Percentiles rank a stretch among this genome's conserved stretches.
Evolutionary conservation across 345 rosid species (phyloP).

Genomic region (Theobroma cacao): DNA sequence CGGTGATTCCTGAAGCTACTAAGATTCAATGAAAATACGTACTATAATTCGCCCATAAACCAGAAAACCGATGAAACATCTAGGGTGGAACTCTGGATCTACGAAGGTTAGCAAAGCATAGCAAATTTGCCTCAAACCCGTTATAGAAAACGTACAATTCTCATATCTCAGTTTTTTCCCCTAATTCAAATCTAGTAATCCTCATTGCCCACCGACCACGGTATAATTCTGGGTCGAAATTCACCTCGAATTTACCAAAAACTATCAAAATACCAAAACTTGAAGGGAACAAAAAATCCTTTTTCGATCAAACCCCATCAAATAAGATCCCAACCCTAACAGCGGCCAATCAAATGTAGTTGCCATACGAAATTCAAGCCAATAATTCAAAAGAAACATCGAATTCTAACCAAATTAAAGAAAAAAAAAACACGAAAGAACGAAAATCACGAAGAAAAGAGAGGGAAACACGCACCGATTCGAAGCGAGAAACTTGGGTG

Average conservation of each 20-base stretch:
- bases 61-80: background rate
- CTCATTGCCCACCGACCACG: background rate
- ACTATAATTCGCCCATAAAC: background rate
- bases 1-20: background rate
- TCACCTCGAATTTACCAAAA: background rate
- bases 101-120: background rate
- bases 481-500: conserved; percentile 39
- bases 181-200: background rate
- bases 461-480: conserved; percentile 34
- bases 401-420: background rate
- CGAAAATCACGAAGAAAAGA: background rate
- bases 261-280: background rate
- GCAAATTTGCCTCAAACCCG: background rate
- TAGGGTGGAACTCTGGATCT: background rate
- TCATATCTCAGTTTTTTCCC: background rate
- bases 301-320: background rate
- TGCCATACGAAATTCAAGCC: background rate
- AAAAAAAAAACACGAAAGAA: too few relatives aligned
- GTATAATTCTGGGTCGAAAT: background rate
- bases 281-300: background rate
- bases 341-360: background rate
- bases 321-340: conserved; percentile 9
- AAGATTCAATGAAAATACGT: background rate
- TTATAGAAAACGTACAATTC: background rate
- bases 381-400: background rate